phyloP scores from a whole-genome alignment of 208 protist genomes.

The Leishmania major region DNA sequence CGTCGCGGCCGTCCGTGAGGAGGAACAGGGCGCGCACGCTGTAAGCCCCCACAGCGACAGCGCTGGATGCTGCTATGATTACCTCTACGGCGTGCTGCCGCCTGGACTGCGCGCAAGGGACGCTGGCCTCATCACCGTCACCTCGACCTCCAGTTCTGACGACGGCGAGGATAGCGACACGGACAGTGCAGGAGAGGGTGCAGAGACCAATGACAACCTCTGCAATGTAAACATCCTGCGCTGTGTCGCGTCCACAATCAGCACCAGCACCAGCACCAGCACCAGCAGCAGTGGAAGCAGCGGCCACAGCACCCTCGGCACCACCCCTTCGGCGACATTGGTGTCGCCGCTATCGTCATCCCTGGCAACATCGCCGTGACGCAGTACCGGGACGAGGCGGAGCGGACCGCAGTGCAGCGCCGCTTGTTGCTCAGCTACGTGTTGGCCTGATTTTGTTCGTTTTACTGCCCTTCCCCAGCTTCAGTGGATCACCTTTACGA shows the following conservation, averaged over 20 bases:
- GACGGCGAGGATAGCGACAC: neutral
- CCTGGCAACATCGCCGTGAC: neutral
- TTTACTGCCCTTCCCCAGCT: neutral
- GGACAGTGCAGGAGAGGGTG: neutral
- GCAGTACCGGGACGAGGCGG: neutral
- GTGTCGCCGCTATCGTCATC: constrained; percentile 4
- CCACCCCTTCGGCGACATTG: neutral
- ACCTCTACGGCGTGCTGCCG: constrained; percentile 21
- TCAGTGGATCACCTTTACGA: neutral
- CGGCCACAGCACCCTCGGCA: neutral
- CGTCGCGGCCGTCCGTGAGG: constrained; percentile 8
- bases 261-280: neutral
- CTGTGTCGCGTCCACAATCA: neutral
- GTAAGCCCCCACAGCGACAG: neutral
- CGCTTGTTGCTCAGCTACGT: neutral
- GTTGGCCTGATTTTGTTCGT: neutral
- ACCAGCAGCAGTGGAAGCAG: neutral
- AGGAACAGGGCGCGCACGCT: neutral
- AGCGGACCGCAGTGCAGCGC: neutral
- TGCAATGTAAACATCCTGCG: neutral
- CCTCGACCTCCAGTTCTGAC: neutral
- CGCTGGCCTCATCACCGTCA: constrained; percentile 3
- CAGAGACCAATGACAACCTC: neutral
- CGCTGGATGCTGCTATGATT: constrained; percentile 4
- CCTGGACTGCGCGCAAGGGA: constrained; percentile 15